These are phyloP conservation scores for Annulohypoxylon maeteangense DNA, from an alignment of 495 filamentous ascomycete genomes.

Conservation along the genomic window DNA sequence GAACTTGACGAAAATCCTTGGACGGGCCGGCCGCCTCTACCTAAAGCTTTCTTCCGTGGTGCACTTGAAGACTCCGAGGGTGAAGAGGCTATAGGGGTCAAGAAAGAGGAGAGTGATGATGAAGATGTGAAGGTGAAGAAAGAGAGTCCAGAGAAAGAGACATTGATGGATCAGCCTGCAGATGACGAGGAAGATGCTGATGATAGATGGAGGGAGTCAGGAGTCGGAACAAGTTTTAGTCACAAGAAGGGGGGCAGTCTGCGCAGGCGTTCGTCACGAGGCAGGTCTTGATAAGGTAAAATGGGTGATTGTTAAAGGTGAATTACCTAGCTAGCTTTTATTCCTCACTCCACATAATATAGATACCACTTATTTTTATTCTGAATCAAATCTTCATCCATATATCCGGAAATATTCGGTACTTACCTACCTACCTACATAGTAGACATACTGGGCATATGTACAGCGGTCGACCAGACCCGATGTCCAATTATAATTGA, in stretches of 20 bases:
- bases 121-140: slow-evolving; percentile 42
- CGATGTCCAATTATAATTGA: neutral
- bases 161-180: slow-evolving; percentile 45
- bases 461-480: neutral
- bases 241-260: slow-evolving; percentile 44
- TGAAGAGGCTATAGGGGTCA: slow-evolving; percentile 33
- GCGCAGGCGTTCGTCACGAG: slow-evolving; percentile 40
- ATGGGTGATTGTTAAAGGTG: neutral
- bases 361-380: slow-evolving; percentile 3
- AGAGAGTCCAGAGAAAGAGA: slow-evolving; percentile 42
- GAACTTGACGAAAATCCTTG: slow-evolving; percentile 36
- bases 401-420: neutral
- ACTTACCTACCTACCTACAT: neutral
- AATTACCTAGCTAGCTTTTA: neutral
- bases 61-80: slow-evolving; percentile 42
- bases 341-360: neutral
- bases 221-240: slow-evolving; percentile 60
- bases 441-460: too few relatives aligned
- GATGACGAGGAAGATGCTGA: slow-evolving; percentile 56
- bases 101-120: slow-evolving; percentile 48
- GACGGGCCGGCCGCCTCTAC: neutral
- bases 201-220: slow-evolving; percentile 53
- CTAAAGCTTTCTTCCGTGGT: neutral
- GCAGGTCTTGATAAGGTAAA: slow-evolving; percentile 11
- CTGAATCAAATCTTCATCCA: neutral